Evolutionary conservation across 495 filamentous ascomycete species (phyloP), one percentile per base, ranked within the genome.

Genomic region (Trichocladium antarcticum): DNA sequence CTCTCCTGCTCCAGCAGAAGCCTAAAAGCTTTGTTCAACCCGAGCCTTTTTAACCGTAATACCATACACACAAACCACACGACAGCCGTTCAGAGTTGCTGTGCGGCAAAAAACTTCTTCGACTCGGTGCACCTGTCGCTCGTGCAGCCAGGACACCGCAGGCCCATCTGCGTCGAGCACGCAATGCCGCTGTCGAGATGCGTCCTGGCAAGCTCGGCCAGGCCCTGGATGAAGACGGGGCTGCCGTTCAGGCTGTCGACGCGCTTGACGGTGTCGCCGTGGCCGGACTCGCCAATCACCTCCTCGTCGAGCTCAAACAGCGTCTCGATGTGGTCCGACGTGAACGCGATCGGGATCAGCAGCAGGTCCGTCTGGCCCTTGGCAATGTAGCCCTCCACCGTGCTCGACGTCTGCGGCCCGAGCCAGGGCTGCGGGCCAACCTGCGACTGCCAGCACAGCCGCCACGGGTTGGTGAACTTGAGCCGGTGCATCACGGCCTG

Each of bases 241-340:
- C 77, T 92, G 27, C 85, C 93, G 63, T 99, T 99, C 60, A 99
- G 65, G 60, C 86, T 93, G 69, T 97, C 93, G 10, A 83, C 84
- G 7, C 93, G 77, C 72, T 95, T 96, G 37, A 97, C 83, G 0
- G 82, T 82, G 29, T 82, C 77, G 0, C 76, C 68, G 53, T 87
- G 79, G 21, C 87, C 85, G 5, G 84, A 84, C 57, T 94, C 89
- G 28, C 87, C 82, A 59, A 97, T 97, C 31, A 99, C 85, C 64
- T 99, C 93, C 51, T 89, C 74, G 60, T 99, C 93, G 40, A 99
- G 73, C 70, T 99, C 93, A 62, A 83, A 95, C 2, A 99, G 74
- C 2, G 93, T 99, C 67, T 99, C 93, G 56, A 99, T 99, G 59
- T 99, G 93, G 57, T 99, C 93, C 42, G 85, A 92, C 1, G 93